These are phyloP conservation scores for Naganishia liquefaciens DNA, from an alignment of 1,284 basidiomycete species.

Conservation along the genomic window DNA sequence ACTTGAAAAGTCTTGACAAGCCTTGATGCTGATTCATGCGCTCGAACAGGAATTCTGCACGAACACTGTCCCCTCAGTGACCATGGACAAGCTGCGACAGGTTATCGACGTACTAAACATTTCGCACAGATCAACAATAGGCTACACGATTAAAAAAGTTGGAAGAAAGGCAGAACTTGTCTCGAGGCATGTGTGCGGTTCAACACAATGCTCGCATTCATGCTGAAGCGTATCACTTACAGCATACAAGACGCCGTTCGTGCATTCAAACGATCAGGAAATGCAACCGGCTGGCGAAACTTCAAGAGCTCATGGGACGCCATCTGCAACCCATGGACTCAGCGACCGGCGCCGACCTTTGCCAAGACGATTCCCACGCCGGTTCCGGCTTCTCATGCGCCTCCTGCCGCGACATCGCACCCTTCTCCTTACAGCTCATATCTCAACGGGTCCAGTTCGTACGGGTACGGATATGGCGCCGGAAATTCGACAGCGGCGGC, in stretches of 20 bases:
- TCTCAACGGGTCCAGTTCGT: background rate
- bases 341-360: slow-evolving; percentile 10
- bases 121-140: slow-evolving; percentile 7
- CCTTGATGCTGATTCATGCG: background rate
- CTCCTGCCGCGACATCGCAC: background rate
- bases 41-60: slow-evolving; percentile 8
- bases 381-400: background rate
- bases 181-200: slow-evolving; percentile 39
- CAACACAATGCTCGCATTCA: too few species aligned
- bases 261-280: slow-evolving; percentile 32
- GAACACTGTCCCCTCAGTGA: slow-evolving; percentile 5
- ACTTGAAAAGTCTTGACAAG: too few species aligned
- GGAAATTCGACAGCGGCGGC: background rate
- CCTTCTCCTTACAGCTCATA: slow-evolving; percentile 5
- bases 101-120: slow-evolving; percentile 21
- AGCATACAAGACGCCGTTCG: slow-evolving; percentile 38
- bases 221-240: background rate
- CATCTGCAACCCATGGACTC: slow-evolving; percentile 37
- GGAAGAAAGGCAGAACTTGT: slow-evolving; percentile 47
- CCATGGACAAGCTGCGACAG: slow-evolving; percentile 19
- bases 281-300: slow-evolving; percentile 31
- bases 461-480: slow-evolving; percentile 1
- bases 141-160: slow-evolving; percentile 34
- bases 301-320: slow-evolving; percentile 33
- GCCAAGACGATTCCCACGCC: slow-evolving; percentile 11